phyloP scores from a whole-genome alignment of 129 eudicot genomes.

The Pulicaria dysenterica region DNA sequence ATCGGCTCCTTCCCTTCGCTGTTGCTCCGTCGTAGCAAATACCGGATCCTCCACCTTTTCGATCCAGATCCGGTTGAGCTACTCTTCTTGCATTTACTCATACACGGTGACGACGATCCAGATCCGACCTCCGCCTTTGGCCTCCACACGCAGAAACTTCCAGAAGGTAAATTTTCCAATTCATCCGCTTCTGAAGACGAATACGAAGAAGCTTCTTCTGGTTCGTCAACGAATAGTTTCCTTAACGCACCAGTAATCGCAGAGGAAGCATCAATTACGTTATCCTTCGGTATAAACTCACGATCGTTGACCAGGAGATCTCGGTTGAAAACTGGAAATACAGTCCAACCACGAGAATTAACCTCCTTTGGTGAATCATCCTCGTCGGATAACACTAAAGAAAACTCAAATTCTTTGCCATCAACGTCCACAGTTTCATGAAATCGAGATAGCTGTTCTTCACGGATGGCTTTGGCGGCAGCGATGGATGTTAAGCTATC shows the following conservation, averaged over 20 bases:
- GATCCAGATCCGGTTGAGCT: conserved; percentile 66
- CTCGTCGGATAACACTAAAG: conserved; percentile 24
- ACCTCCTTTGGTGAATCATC: conserved; percentile 25
- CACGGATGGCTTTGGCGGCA: conserved; percentile 31
- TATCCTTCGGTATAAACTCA: not conserved
- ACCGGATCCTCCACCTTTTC: conserved; percentile 57
- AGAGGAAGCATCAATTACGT: not conserved
- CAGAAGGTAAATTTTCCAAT: conserved; percentile 41
- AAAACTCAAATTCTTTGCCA: conserved; percentile 51
- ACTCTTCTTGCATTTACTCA: conserved; percentile 54
- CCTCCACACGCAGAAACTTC: conserved; percentile 65
- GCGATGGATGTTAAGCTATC: conserved; percentile 41
- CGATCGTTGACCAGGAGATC: conserved; percentile 11
- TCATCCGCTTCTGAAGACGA: conserved; percentile 47
- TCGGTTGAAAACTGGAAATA: conserved; percentile 56
- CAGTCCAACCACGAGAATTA: conserved; percentile 15
- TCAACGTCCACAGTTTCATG: not conserved
- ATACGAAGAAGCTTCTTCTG: conserved; percentile 43
- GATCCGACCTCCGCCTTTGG: conserved; percentile 39
- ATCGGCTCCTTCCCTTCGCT: conserved; percentile 60
- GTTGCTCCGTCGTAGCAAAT: conserved; percentile 58
- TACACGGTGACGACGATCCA: conserved; percentile 12
- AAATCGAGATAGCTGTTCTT: conserved; percentile 3
- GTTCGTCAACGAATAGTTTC: conserved; percentile 16
- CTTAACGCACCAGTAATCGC: not conserved